A percentile compares a stretch with the other conserved stretches of the same genome.
These are phyloP conservation scores for Debaryomyces subglobosus DNA, from an alignment of 1,139 yeast species.

Conservation along the genomic window DNA sequence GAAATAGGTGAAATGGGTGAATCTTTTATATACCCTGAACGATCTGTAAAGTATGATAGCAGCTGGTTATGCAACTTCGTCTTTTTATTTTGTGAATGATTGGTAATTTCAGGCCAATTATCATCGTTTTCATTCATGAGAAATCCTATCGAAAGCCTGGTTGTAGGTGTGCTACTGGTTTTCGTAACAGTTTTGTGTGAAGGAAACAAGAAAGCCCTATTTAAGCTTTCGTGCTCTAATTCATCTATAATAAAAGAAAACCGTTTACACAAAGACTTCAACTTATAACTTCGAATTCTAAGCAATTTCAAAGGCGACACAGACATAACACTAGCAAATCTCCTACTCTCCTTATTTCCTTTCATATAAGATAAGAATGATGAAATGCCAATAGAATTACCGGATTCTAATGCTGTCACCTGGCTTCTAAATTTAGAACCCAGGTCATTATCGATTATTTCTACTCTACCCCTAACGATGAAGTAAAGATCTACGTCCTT, in stretches of 20 bases:
- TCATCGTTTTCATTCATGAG: constrained; percentile 19
- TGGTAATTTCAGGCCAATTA: not conserved
- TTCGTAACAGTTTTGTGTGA: constrained; percentile 1
- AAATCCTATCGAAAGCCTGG: constrained; percentile 21
- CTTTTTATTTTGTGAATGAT: not conserved
- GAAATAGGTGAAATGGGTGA: constrained; percentile 24
- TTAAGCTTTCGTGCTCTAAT: constrained; percentile 26
- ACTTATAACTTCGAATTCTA: constrained; percentile 55
- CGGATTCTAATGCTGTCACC: constrained; percentile 62
- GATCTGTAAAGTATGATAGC: not conserved
- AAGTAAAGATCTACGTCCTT: constrained; percentile 66
- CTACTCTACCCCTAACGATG: constrained; percentile 69
- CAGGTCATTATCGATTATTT: constrained; percentile 49
- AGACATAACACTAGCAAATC: constrained; percentile 68
- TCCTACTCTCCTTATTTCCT: constrained; percentile 26
- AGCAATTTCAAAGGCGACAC: constrained; percentile 62
- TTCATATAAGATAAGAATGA: constrained; percentile 59
- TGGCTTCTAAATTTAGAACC: constrained; percentile 30
- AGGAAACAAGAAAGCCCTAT: constrained; percentile 19
- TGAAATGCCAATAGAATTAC: constrained; percentile 78
- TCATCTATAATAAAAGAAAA: constrained; percentile 63
- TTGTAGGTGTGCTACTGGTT: not conserved
- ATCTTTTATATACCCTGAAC: not conserved
- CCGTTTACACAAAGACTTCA: constrained; percentile 54
- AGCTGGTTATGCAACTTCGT: not conserved